Evolutionary conservation across 331 rosid species (phyloP), one percentile per base, ranked within the genome.

Genomic region (Malus hybrid): DNA sequence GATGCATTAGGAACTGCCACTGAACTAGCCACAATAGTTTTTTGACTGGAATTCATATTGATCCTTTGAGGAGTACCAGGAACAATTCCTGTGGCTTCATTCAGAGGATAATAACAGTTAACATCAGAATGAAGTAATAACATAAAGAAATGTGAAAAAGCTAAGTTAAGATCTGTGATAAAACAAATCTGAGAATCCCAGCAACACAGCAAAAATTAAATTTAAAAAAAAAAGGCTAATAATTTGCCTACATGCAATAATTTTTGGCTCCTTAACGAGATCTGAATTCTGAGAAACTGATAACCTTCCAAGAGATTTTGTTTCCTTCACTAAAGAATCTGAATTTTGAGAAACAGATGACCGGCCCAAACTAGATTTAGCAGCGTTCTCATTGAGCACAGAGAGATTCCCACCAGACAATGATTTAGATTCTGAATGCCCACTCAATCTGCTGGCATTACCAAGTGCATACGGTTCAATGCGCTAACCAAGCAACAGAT

Each of bases 281-380:
- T 94, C 97, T 81, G 96, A 82, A 84, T 89, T 95, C 76, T 94
- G 97, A 73, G 97, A 88, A 78, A 94, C 85, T 56, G 99, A 92
- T 85, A 94, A 69, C 86, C 96, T 86, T 78, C 99, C 97, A 73
- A 89, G 93, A 77, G 96, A 81, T 79, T 85, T 92, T 71, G 93
- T 86, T 83, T 94, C 99, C 85, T 90, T 94, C 70, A 77, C 70
- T 75, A 89, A 76, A 72, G 89, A 85, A 80, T 94, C 99, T 36
- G 95, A 78, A 84, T 81, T 86, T 84, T 92, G 96, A n/a, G 99
- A 84, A 75, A 79, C 84, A 63, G 99, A 77, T 63, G 86, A 65
- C 79, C 86, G 77, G 65, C 84, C 86, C 78, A 85, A 61, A 78
- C 87, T 81, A 71, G 88, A 71, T 81, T 90, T 94, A 55, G 89